These are phyloP conservation scores for Russula abietina DNA, from an alignment of 768 basidiomycete species.

Conservation along the genomic window DNA sequence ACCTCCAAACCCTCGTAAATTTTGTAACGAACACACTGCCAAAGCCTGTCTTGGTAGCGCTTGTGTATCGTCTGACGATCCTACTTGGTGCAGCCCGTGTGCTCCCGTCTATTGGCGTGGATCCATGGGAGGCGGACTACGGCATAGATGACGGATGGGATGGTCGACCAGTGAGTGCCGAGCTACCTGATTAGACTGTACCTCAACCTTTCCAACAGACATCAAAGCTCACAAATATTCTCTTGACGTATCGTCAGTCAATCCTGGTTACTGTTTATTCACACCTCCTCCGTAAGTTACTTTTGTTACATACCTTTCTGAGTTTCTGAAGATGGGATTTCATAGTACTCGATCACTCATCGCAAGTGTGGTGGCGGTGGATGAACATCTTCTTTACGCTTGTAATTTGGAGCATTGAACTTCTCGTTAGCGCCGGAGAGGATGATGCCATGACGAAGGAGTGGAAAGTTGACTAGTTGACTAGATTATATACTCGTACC, in stretches of 20 bases:
- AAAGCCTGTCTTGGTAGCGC: constrained; percentile 73
- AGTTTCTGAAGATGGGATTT: constrained; percentile 1
- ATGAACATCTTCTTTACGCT: constrained; percentile 85
- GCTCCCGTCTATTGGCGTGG: constrained; percentile 76
- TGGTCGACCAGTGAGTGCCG: constrained; percentile 57
- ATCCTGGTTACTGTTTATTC: constrained; percentile 87
- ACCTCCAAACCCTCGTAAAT: constrained; percentile 70
- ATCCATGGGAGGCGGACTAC: constrained; percentile 68
- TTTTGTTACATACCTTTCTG: neutral
- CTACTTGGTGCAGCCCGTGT: constrained; percentile 78
- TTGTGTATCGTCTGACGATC: constrained; percentile 74
- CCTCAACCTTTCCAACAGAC: constrained; percentile 43
- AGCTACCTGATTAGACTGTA: neutral
- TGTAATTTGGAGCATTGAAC: constrained; percentile 75
- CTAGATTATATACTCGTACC: neutral
- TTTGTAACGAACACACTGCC: constrained; percentile 83
- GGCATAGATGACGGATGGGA: constrained; percentile 61
- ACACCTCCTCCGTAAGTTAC: constrained; percentile 65
- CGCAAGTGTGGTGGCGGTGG: constrained; percentile 94
- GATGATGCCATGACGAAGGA: constrained; percentile 54
- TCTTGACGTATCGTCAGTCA: constrained; percentile 77
- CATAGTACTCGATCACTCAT: constrained; percentile 77
- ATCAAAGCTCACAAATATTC: constrained; percentile 63
- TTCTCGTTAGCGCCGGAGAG: constrained; percentile 66
- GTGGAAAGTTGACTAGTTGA: constrained; percentile 60